Evolutionary conservation across 139 green algal species (phyloP).

Genomic region (Limnomonas spitsbergensis): DNA sequence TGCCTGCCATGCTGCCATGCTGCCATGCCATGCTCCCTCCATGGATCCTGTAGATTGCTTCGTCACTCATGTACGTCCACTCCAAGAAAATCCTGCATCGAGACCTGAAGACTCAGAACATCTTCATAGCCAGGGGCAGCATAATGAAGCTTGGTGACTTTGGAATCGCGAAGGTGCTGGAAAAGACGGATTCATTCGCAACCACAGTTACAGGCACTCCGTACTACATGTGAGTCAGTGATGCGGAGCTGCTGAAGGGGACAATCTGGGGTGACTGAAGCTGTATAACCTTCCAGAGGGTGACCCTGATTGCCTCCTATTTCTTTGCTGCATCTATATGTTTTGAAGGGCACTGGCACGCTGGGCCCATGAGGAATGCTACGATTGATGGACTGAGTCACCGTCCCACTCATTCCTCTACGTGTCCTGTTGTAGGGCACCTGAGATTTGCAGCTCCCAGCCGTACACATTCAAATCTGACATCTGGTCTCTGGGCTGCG

Average conservation of each 20-base stretch:
- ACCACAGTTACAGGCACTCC: conserved; percentile 63
- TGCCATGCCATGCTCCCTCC: too few relatives aligned
- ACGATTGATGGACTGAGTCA: too few relatives aligned
- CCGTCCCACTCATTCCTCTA: not conserved
- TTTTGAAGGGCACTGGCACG: too few relatives aligned
- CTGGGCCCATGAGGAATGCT: too few relatives aligned
- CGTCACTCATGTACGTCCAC: conserved; percentile 59
- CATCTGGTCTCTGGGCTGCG: conserved; percentile 80
- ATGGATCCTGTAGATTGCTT: conserved; percentile 42
- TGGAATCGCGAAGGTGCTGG: conserved; percentile 70
- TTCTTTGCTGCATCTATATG: too few relatives aligned
- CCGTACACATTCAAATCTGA: conserved; percentile 73
- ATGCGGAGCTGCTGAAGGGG: too few relatives aligned
- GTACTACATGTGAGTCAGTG: conserved; percentile 30
- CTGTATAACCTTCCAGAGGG: too few relatives aligned
- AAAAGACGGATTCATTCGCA: conserved; percentile 59
- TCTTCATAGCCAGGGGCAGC: conserved; percentile 69
- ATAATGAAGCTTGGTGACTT: conserved; percentile 83
- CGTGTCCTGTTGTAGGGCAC: conserved; percentile 38
- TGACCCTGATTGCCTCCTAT: too few relatives aligned
- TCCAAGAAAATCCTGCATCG: conserved; percentile 54
- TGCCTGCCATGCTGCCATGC: not conserved
- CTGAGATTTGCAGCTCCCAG: conserved; percentile 63
- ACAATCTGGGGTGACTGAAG: too few relatives aligned
- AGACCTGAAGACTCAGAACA: conserved; percentile 78